phyloP scores from a whole-genome alignment of 495 filamentous ascomycete genomes.

The Xylona heveae region DNA sequence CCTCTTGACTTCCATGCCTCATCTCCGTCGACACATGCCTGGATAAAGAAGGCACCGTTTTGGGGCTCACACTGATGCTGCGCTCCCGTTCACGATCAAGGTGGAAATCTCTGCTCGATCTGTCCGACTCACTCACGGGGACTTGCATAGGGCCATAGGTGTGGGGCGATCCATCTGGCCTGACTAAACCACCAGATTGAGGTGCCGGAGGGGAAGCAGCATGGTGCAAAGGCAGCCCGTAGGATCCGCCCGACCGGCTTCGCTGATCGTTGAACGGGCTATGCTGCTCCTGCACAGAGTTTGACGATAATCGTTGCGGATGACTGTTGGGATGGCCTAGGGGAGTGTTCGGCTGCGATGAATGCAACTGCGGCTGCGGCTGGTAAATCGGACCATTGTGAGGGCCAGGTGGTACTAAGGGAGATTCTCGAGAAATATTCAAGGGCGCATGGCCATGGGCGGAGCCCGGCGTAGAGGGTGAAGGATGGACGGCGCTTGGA shows the following conservation, averaged over 20 bases:
- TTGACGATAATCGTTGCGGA: constrained; percentile 18
- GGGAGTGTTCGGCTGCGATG: constrained; percentile 34
- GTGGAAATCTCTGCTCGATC: constrained; percentile 14
- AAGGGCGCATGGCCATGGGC: constrained; percentile 28
- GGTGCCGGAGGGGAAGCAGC: neutral
- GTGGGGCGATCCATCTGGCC: constrained; percentile 17
- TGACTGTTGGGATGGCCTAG: constrained; percentile 25
- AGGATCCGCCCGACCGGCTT: constrained; percentile 11
- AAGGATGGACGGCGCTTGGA: constrained; percentile 21
- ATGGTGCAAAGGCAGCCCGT: neutral
- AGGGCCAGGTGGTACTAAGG: constrained; percentile 18
- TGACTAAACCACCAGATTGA: neutral
- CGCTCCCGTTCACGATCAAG: constrained; percentile 25
- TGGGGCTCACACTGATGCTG: constrained; percentile 42
- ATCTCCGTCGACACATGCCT: constrained; percentile 1
- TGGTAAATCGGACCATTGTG: constrained; percentile 21
- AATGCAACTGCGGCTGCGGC: constrained; percentile 20
- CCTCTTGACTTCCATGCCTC: neutral
- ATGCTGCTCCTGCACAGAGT: constrained; percentile 23
- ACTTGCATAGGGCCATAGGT: constrained; percentile 16
- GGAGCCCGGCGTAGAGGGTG: constrained; percentile 33
- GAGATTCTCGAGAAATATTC: constrained; percentile 30
- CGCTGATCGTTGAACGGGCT: constrained; percentile 33
- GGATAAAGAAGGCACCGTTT: constrained; percentile 22
- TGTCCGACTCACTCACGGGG: constrained; percentile 14